Evolutionary conservation across 1,284 basidiomycete species (phyloP).

Genomic region (Ganoderma lingzhi): DNA sequence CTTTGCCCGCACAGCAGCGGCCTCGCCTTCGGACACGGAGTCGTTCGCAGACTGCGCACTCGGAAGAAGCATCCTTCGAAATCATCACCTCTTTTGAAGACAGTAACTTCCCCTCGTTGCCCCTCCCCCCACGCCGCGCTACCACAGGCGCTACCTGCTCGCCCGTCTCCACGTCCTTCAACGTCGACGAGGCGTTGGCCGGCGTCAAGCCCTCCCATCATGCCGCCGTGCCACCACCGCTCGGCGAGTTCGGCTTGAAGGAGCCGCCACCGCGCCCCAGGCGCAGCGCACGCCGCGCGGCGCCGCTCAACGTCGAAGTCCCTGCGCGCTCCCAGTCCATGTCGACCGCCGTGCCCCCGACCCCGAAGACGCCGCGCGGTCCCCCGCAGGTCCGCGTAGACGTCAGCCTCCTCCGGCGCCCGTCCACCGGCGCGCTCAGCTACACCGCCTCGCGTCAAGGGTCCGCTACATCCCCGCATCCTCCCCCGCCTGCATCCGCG

Average conservation of each 20-base stretch:
- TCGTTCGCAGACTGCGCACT: constrained; percentile 35
- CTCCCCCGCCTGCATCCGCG: constrained; percentile 27
- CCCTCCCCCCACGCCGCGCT: constrained; percentile 40
- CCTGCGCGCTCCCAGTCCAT: constrained; percentile 30
- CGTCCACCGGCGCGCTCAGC: constrained; percentile 41
- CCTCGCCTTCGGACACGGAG: constrained; percentile 24
- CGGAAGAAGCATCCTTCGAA: constrained; percentile 15
- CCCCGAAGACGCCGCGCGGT: constrained; percentile 36
- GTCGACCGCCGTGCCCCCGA: constrained; percentile 30
- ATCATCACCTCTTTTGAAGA: constrained; percentile 20
- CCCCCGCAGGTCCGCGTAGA: constrained; percentile 34
- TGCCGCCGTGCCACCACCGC: constrained; percentile 26
- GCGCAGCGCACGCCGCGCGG: constrained; percentile 38
- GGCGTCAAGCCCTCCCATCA: constrained; percentile 36
- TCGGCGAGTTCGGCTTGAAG: constrained; percentile 41
- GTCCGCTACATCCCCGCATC: constrained; percentile 31
- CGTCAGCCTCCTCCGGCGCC: constrained; percentile 28
- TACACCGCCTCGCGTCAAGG: constrained; percentile 40
- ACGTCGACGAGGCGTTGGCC: constrained; percentile 41
- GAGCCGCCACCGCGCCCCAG: constrained; percentile 38
- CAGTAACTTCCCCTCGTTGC: constrained; percentile 37
- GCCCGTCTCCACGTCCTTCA: constrained; percentile 44
- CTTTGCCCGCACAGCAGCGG: constrained; percentile 10
- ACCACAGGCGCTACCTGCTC: constrained; percentile 35
- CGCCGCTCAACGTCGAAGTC: constrained; percentile 33